Base-by-base conservation (phyloP, 306 rosid genomes). In the Quercus ilex region DNA sequence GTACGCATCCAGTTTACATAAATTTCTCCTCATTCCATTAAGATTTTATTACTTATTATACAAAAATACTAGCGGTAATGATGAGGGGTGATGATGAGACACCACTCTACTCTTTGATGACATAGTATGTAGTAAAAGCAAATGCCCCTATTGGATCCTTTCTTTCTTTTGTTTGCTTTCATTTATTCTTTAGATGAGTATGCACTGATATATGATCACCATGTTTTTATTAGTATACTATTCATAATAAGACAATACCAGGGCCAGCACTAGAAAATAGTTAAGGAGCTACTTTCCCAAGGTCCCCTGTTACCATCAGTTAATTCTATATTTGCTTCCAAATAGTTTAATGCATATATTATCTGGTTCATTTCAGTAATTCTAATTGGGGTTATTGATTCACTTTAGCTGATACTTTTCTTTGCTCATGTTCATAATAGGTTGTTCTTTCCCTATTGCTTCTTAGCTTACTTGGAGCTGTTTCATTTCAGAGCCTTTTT, bases 401-500 rank as follows among this genome's bases (percentile, higher is more conserved):
- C 72, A 67, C 28, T 67, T 67, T 67, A 12, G 35, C 51, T 79
- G 72, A 86, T 81, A 35, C 69, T 67, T 74, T 55, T 78, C 11
- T 81, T 73, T 82, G 82, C 72, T 76, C 58, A 75, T 73, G 46
- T 90, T 84, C 77, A 33, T 75, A 75, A 82, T 77, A 92, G 99
- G 98, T 82, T 86, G 83, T 78, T 86, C 49, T 92, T 82, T 77
- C 82, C 70, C 88, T 95, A 85, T 56, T 90, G 83, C 77, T 86
- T 85, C 87, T 92, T 41, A 86, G 96, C 92, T 87, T 87, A 87
- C 79, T 93, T 77, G 97, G 97, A 78, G 80, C 87, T 52, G 65
- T 95, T 84, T 89, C 98, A 73, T 84, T 90, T 67, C 91, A 80
- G 79, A 90, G 78, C 75, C 55, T 90, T 59, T 95, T 82, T 78